These are phyloP conservation scores for Kalaharituber pfeilii DNA, from an alignment of 2,329 filamentous ascomycete genomes.

Conservation along the genomic window DNA sequence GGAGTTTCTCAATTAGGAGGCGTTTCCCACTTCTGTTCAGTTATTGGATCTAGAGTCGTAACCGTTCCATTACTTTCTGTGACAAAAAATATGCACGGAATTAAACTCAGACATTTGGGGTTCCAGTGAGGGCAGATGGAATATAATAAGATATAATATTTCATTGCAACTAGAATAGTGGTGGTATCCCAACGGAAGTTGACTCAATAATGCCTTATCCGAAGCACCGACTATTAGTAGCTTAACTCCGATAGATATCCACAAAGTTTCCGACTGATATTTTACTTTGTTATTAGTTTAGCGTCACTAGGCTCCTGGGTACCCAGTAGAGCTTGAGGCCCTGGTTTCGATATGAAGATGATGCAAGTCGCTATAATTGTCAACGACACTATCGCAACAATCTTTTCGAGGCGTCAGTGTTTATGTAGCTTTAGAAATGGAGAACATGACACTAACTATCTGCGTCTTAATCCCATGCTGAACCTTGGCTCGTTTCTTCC, in stretches of 20 bases:
- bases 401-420: constrained; percentile 6
- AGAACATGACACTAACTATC: constrained; percentile 34
- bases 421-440: not conserved
- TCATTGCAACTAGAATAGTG: not conserved
- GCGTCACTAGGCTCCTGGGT: not conserved
- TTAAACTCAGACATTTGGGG: not conserved
- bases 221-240: no score
- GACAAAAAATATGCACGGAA: not conserved
- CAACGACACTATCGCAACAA: constrained; percentile 12
- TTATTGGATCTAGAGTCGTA: not conserved
- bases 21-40: not conserved
- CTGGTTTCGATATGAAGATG: not conserved
- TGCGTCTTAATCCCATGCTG: constrained; percentile 92
- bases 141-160: no score
- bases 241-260: no score
- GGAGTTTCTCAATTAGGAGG: not conserved
- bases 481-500: constrained; percentile 60
- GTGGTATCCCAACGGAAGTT: not conserved
- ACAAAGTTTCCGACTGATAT: not conserved
- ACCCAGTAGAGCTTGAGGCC: not conserved
- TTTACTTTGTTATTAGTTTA: not conserved
- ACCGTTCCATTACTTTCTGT: not conserved
- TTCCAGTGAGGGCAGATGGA: no score
- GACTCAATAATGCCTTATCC: no score
- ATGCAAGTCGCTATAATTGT: constrained; percentile 14